phyloP scores from a whole-genome alignment of 2,329 filamentous ascomycete genomes.

The Hymenoscyphus fraxineus region DNA sequence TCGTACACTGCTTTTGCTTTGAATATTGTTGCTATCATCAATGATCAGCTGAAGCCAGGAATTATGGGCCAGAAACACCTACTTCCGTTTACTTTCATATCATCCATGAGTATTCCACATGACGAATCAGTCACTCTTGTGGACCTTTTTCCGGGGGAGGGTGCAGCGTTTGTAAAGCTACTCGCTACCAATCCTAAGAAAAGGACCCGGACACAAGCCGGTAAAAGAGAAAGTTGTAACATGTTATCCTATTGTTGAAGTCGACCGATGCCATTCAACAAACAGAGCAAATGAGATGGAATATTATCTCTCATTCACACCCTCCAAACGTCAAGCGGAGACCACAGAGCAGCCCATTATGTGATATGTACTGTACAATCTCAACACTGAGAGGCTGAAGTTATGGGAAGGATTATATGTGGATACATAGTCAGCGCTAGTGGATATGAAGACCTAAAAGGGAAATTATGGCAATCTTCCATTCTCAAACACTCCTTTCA shows the following conservation, averaged over 20 bases:
- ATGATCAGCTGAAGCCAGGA: neutral
- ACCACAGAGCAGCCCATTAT: too few relatives aligned
- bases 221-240: neutral
- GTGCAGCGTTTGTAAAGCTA: neutral
- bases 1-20: constrained; percentile 34
- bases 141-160: neutral
- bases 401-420: too few relatives aligned
- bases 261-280: neutral
- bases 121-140: neutral
- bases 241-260: neutral
- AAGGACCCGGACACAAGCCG: neutral
- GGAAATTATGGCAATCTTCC: too few relatives aligned
- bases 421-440: too few relatives aligned
- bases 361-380: too few relatives aligned
- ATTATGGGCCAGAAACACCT: neutral
- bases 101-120: constrained; percentile 9
- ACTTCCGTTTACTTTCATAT: neutral
- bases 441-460: too few relatives aligned
- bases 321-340: too few relatives aligned
- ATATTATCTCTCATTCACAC: too few relatives aligned
- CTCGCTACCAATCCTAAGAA: neutral
- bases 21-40: neutral
- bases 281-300: too few relatives aligned
- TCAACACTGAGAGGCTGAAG: too few relatives aligned
- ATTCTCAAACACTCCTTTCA: too few relatives aligned